Base-by-base conservation (phyloP, 345 rosid species). In the Eucalyptus curtisii region DNA sequence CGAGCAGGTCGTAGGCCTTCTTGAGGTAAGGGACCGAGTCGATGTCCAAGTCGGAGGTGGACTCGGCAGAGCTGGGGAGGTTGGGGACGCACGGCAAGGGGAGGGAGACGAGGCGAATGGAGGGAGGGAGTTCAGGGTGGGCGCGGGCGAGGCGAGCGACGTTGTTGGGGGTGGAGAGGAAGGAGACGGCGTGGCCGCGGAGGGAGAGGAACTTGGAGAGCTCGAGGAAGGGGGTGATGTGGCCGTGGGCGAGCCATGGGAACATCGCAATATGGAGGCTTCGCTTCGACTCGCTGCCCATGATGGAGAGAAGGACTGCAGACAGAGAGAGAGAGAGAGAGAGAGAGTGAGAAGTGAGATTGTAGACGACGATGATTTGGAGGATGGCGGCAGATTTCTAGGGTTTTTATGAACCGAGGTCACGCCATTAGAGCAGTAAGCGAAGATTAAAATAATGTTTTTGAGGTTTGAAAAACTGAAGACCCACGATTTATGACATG, bases 1-100 rank as follows among this genome's bases (percentile, higher is more conserved):
- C 30, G 53, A 94, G 88, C 24, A 85, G 80, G 68, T 94, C 94
- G 88, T 80, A 92, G 27, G 93, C 94, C 22, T 91, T 90, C 87
- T 94, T 94, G 10, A 94, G 86, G 13, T 90, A 68, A 37, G 91
- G 92, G 22, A 89, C 86, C 2, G 90, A 80, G 81, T 87, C 42
- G 82, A 91, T 90, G 45, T 93, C 90, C 6, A 93, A 17, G 86
- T 93, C 94, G 2, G 89, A 52, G 61, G 94, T 89, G 27, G 91
- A 90, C 89, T 94, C 94, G 4, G 90, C 90, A 14, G 52, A 25
- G 8, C 86, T 59, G 5, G 93, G 94, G 61, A 93, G 90, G 86
- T 89, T 89, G 50, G 82, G 61, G 42, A 90, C 84, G 14, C 20
- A 40, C 22, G 93, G 90, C 49, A 93, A 81, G 6, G 93, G 91